Base-by-base conservation (phyloP, 495 filamentous ascomycete species). In the Platismatia glauca region DNA sequence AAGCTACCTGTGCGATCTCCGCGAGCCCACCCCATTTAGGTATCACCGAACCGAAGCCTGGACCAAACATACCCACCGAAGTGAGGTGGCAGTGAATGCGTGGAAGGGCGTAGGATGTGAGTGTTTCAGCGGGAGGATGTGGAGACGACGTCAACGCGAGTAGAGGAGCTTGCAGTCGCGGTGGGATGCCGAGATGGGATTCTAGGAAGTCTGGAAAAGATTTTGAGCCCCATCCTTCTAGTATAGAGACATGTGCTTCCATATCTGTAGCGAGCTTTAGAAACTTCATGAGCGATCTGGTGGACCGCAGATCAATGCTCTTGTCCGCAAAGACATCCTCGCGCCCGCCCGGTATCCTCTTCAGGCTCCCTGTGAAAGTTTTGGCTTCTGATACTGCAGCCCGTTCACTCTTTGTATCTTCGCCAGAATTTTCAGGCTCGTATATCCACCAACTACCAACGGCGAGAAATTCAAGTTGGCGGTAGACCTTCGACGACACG, bases 361-460 rank as follows among this genome's bases (percentile, higher is more conserved):
- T 75, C 34, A 94, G 71, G 16, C 44, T 57, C 12, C 62, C 62
- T 41, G 15, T n/a, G 8, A 29, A 34, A 6, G 22, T 11, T 60
- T 6, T 33, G 4, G 12, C 16, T 9, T 67, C 62, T 41, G 67
- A 66, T 46, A 61, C 57, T 41, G 63, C 64, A 63, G 29, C 46
- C 37, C 27, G 16, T 29, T 61, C 35, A 38, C 64, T 35, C 31
- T 66, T 48, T 29, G 62, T 60, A 20, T 61, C 34, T 22, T 64
- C 64, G 18, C 67, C 58, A 5, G 68, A 43, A n/a, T 66, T 29
- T 5, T 74, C 68, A 58, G 74, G 70, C 18, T 68, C 66, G 11
- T 87, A 86, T 41, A 96, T 84, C 83, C 87, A 97, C 88, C 91
- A 97, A 62, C 89, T 93, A 37, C 95, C 95, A 9, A 97, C 88